Evolutionary conservation across 345 rosid species (phyloP), one percentile per base, ranked within the genome.

Genomic region (Eucalyptus guilfoylei): DNA sequence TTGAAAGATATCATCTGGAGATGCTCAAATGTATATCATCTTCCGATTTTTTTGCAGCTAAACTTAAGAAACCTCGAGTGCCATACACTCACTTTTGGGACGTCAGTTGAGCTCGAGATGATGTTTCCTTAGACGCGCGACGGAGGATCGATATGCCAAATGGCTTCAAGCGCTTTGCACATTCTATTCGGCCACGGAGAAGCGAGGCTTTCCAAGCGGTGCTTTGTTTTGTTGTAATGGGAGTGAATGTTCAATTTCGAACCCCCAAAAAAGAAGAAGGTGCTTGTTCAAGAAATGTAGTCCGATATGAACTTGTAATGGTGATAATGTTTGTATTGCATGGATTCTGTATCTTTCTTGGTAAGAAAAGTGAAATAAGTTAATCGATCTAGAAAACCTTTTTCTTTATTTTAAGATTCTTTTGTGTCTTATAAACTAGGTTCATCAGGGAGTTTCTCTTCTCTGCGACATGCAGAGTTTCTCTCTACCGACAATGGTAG

Each of bases 51-150:
- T 87, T 90, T 91, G 48, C 93, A 96, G 99, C 94, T 97, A 69
- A 96, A 96, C 94, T 15, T 94, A 92, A 95, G 91, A 92, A 96
- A 95, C 91, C 96, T 97, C 26, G 97, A 97, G 90, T 95, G 99
- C 91, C 97, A 96, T 60, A 93, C 98, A 47, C 90, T 96, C 89
- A 94, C 96, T 89, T 96, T 96, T 87, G 96, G 92, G 90, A 91
- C 95, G 49, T 86, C 92, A 93, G 85, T 85, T 95, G 67, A 87
- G 90, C 91, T 90, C 87, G 42, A n/a, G 76, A 67, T 13, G 40
- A 67, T 67, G 76, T 67, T 67, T 67, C 40, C 40, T 64, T 64
- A 15, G 32, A 64, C 21, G n/a, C 8, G 21, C 21, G 21, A 14
- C 5, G 19, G 40, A n/a, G 40, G 76, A n/a, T 64, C 3, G 11